Percentiles rank a stretch among this genome's conserved stretches.
These are phyloP conservation scores for Ophiostoma australiae DNA, from an alignment of 2,329 filamentous ascomycete species.

Conservation along the genomic window DNA sequence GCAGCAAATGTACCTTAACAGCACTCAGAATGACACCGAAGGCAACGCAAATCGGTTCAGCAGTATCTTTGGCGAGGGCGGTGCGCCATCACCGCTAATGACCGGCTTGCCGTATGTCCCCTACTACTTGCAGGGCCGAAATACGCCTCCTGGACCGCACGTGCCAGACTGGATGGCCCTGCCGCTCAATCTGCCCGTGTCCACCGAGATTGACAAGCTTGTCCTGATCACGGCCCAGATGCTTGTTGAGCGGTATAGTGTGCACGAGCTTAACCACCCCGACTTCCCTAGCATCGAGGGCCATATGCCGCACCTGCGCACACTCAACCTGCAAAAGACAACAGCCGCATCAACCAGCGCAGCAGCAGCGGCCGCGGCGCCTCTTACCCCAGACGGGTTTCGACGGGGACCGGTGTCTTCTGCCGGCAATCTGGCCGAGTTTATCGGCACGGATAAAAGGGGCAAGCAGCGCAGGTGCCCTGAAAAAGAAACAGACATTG, in stretches of 20 bases:
- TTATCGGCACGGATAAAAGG: neutral
- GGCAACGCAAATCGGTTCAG: neutral
- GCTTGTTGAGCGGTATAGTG: slow-evolving; percentile 20
- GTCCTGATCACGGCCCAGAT: slow-evolving; percentile 19
- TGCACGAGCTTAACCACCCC: slow-evolving; percentile 19
- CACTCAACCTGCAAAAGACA: slow-evolving; percentile 13
- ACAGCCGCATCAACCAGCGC: slow-evolving; percentile 9
- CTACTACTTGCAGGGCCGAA: slow-evolving; percentile 18
- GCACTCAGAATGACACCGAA: neutral
- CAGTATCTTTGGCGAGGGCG: neutral
- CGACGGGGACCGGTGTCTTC: neutral
- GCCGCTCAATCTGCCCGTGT: slow-evolving; percentile 21
- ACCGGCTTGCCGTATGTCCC: slow-evolving; percentile 19
- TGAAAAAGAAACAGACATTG: neutral
- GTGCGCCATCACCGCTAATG: slow-evolving; percentile 13
- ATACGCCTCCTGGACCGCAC: neutral
- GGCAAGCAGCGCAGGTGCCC: neutral
- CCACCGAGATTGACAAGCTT: slow-evolving; percentile 20
- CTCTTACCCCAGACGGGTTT: neutral
- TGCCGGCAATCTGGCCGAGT: neutral
- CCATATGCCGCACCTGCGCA: slow-evolving; percentile 3
- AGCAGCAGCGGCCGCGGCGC: neutral
- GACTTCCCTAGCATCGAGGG: slow-evolving; percentile 22
- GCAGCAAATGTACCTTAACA: neutral
- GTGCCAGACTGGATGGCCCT: slow-evolving; percentile 20